Evolutionary conservation across 192 early-diverging fungal genomes (phyloP), one percentile per base, ranked within the genome.

Genomic region (Podila verticillata): DNA sequence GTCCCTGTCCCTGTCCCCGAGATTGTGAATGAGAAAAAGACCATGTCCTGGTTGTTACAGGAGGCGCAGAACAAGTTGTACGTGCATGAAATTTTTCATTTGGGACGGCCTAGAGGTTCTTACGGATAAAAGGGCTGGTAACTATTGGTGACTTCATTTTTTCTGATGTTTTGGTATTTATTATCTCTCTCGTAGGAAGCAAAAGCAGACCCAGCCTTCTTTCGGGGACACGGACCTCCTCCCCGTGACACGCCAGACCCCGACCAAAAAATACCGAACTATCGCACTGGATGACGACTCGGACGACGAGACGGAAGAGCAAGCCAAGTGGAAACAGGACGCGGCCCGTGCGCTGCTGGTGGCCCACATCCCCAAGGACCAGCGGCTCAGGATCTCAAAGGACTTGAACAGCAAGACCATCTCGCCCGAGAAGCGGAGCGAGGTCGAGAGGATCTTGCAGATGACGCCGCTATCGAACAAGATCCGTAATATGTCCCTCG

Each of bases 391-490:
- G 47, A 65, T 24, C 58, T 61, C 58, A 10, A 48, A 24, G 31
- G 30, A 49, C 3, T 20, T 32, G 47, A 32, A 51, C 32, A 56
- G n/a, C 68, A 51, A 51, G 22, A 22, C 58, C n/a, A 62, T 61
- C 3, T 29, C 69, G 1, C 8, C 24, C 17, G 60, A 35, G 6
- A 29, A 51, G 12, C 48, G 59, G 6, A 10, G 36, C 1, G 69
- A 63, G 29, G 22, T 73, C 15, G 65, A 67, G n/a, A 48, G 48
- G 47, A 22, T 57, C 1, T n/a, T 61, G 10, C 77, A 63, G 24
- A 72, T 80, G 59, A 51, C 51, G 1, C 77, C 77, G 3, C 56
- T 80, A 0, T 80, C 77, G 39, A 80, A 31, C 36, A 63, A 61
- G 26, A 71, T 80, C 15, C 58, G 66, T 2, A 59, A 59, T 34